A percentile compares a stretch with the other conserved stretches of the same genome.
Evolutionary conservation across 345 rosid genomes (phyloP).

Genomic region (Brassica napus): DNA sequence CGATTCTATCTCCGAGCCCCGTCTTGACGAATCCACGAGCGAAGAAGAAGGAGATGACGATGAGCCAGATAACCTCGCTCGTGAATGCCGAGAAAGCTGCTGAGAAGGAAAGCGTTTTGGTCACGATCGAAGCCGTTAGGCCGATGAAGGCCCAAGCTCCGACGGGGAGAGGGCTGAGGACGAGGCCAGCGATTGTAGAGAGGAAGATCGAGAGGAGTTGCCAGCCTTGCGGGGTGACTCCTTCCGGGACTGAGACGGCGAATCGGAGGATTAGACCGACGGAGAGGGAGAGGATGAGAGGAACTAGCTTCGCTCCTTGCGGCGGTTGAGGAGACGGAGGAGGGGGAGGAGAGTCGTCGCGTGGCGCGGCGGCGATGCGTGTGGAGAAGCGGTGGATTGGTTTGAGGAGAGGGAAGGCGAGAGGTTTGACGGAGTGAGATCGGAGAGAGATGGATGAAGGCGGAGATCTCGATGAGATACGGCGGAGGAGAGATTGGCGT

Average conservation of each 20-base stretch:
- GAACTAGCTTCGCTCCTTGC: slow-evolving; percentile 78
- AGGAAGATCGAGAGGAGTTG: slow-evolving; percentile 81
- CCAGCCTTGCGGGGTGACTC: slow-evolving; percentile 78
- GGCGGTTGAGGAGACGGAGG: slow-evolving; percentile 33
- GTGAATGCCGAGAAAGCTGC: slow-evolving; percentile 90
- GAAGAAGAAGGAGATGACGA: slow-evolving; percentile 96
- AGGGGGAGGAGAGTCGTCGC: slow-evolving; percentile 38
- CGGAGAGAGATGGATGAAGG: slow-evolving; percentile 40
- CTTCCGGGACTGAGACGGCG: slow-evolving; percentile 60
- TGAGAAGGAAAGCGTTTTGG: slow-evolving; percentile 68
- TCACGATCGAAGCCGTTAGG: slow-evolving; percentile 69
- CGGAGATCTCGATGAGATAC: slow-evolving; percentile 49
- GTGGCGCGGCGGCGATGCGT: slow-evolving; percentile 40
- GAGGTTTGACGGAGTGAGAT: slow-evolving; percentile 45
- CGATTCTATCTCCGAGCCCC: slow-evolving; percentile 88
- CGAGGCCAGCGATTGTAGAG: slow-evolving; percentile 89
- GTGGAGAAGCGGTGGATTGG: slow-evolving; percentile 29
- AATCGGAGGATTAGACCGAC: slow-evolving; percentile 71
- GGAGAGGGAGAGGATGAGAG: slow-evolving; percentile 64
- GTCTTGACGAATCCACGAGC: slow-evolving; percentile 98
- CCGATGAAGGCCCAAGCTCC: slow-evolving; percentile 98
- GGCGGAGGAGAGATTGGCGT: slow-evolving; percentile 48
- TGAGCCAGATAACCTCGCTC: slow-evolving; percentile 90
- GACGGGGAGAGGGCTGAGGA: slow-evolving; percentile 83
- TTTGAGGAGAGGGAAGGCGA: slow-evolving; percentile 44